Base-by-base conservation (phyloP, 2,329 filamentous ascomycete species). In the Pleoardoris graminearum region DNA sequence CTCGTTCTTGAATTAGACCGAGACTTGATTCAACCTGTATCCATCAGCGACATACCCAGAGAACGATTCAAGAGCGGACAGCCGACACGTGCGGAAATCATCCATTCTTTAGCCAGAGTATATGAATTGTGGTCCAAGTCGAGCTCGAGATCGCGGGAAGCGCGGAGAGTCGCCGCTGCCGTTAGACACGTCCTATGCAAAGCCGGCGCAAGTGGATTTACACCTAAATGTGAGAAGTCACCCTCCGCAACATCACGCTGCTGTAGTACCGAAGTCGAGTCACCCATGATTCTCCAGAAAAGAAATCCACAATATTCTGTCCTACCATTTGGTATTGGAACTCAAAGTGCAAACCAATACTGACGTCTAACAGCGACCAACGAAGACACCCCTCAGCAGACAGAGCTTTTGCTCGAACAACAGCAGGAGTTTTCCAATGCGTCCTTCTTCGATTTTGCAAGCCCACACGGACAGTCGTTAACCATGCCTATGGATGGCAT, bases 1-100 rank as follows among this genome's bases (percentile, higher is more conserved):
- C 60, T 81, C 3, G 76, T 77, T 32, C 66, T 79, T 3, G 77
- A 80, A 49, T 64, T 77, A 16, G 68, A 72, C 39, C 65, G 63
- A 17, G 68, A 70, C 5, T 33, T 68, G 17, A 39, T 51, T 1
- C 49, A 53, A 8, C 62, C 65, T 6, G 44, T 65, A 12, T 56
- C 55, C 16, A 19, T 39, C 5, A 32, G 38, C 4, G 17, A 17
- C 4, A 36, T 42, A 21, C 57, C 57, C 12, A 50, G 61, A 3
- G 22, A 37, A 25, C 51, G 52, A 10, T 57, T 70, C 16, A 63
- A 63, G 17, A 55, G 47, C 7, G 55, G 54, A 4, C 58, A 60
- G 17, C 66, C 68, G 0, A 62, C 60, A 8, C 63, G 63, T 16
- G 53, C 59, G 7, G 64, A 67, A 21, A 64, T 70, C 16, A 44